Percentiles rank a stretch among this genome's conserved stretches.
Evolutionary conservation across 2,329 filamentous ascomycete species (phyloP).

Genomic region (Sphaerulina vaccinii): DNA sequence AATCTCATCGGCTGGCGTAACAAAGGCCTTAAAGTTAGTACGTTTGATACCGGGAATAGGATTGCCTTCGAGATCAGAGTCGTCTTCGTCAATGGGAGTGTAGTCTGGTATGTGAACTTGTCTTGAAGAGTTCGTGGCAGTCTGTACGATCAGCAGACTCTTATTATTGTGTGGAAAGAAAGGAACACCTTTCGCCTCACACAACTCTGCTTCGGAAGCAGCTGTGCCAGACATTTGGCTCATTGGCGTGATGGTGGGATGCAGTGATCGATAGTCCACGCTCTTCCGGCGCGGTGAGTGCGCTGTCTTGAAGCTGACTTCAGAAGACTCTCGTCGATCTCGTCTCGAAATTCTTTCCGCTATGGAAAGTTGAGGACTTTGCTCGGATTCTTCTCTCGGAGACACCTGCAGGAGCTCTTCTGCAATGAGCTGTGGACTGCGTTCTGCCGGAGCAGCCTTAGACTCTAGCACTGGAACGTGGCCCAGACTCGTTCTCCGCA

Average conservation of each 20-base stretch:
- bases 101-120: slow-evolving; percentile 3
- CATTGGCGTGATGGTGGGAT: slow-evolving; percentile 29
- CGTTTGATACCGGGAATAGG: slow-evolving; percentile 6
- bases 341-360: slow-evolving; percentile 5
- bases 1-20: slow-evolving; percentile 18
- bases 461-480: slow-evolving; percentile 18
- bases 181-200: slow-evolving; percentile 60
- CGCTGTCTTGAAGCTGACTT: slow-evolving; percentile 11
- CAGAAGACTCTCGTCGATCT: slow-evolving; percentile 20
- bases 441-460: slow-evolving; percentile 8
- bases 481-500: slow-evolving; percentile 23
- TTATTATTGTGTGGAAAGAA: slow-evolving; percentile 64
- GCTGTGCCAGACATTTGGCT: slow-evolving; percentile 32
- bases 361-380: not conserved
- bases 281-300: slow-evolving; percentile 27
- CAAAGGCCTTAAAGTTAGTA: slow-evolving; percentile 21
- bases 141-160: slow-evolving; percentile 64
- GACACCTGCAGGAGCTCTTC: slow-evolving; percentile 13
- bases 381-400: not conserved
- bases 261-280: slow-evolving; percentile 26
- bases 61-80: slow-evolving; percentile 7
- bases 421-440: not conserved
- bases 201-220: slow-evolving; percentile 50
- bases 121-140: no score
- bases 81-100: slow-evolving; percentile 9